These are phyloP conservation scores for Phytophthora pseudosyringae DNA, from an alignment of 352 stramenopile genomes.

Conservation along the genomic window DNA sequence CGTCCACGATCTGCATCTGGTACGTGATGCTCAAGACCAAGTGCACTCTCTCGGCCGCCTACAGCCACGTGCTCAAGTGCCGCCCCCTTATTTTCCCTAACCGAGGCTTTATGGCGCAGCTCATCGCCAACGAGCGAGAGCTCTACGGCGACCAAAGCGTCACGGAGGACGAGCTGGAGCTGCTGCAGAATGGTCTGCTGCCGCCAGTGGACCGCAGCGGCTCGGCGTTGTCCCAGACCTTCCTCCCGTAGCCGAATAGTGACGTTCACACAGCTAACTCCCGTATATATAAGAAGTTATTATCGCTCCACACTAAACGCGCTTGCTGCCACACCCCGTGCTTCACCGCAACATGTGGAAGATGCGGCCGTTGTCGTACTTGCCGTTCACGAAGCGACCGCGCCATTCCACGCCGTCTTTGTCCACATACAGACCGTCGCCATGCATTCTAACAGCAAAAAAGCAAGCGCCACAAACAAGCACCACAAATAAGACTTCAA, in stretches of 20 bases:
- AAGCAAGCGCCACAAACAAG: conserved; percentile 1
- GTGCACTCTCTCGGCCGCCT: conserved; percentile 77
- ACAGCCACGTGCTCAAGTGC: conserved; percentile 81
- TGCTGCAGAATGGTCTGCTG: conserved; percentile 71
- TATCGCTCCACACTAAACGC: conserved; percentile 9
- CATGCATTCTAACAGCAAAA: conserved; percentile 73
- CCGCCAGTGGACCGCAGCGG: conserved; percentile 62
- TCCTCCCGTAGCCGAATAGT: conserved; percentile 36
- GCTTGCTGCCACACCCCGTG: background rate
- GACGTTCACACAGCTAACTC: conserved; percentile 16
- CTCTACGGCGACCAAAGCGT: conserved; percentile 80
- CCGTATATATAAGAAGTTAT: conserved; percentile 33
- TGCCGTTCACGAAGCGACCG: conserved; percentile 81
- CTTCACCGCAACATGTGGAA: conserved; percentile 76
- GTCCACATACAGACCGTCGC: conserved; percentile 70
- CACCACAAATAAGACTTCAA: conserved; percentile 23
- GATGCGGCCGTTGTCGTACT: conserved; percentile 84
- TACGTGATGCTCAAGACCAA: conserved; percentile 81
- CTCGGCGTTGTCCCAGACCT: conserved; percentile 59
- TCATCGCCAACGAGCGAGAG: conserved; percentile 69
- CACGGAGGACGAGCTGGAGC: conserved; percentile 64
- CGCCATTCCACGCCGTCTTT: conserved; percentile 77
- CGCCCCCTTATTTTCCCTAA: conserved; percentile 84
- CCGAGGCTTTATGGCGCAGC: conserved; percentile 78
- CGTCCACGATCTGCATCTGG: conserved; percentile 79